phyloP scores from a whole-genome alignment of 768 basidiomycete species.

The Cystofilobasidium ferigula region DNA sequence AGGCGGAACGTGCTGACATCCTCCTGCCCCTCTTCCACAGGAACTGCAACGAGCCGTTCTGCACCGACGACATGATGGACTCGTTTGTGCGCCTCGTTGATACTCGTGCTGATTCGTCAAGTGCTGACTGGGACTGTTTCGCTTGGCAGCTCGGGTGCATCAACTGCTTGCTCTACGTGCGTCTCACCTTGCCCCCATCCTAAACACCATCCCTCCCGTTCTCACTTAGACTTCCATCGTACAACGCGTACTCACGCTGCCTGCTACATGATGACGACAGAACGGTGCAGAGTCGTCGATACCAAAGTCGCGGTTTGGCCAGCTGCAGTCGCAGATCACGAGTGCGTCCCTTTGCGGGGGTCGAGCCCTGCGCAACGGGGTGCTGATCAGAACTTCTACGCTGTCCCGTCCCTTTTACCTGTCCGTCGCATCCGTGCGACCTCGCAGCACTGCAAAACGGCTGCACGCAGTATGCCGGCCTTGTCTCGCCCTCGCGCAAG shows the following conservation, averaged over 20 bases:
- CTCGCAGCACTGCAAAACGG: neutral
- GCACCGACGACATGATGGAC: neutral
- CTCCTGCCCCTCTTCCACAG: neutral
- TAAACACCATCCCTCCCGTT: neutral
- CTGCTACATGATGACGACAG: neutral
- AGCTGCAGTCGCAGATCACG: neutral
- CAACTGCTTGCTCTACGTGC: neutral
- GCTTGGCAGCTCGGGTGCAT: neutral
- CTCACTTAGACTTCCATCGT: neutral
- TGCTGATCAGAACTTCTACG: too few relatives aligned
- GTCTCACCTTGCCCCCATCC: neutral
- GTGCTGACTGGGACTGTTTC: neutral
- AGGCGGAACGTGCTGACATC: neutral
- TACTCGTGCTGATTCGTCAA: neutral
- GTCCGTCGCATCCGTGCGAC: too few relatives aligned
- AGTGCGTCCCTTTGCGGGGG: neutral
- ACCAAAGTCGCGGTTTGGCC: neutral
- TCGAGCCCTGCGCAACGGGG: neutral
- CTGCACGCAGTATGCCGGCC: constrained; percentile 5
- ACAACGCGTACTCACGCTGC: too few relatives aligned
- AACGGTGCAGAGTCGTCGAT: neutral
- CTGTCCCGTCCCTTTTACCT: neutral
- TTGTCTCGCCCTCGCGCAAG: neutral
- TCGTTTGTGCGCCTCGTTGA: neutral
- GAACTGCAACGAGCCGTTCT: constrained; percentile 6